Conservation (phyloP, 345 rosid genomes). For the Rubroshorea leprosula region DNA sequence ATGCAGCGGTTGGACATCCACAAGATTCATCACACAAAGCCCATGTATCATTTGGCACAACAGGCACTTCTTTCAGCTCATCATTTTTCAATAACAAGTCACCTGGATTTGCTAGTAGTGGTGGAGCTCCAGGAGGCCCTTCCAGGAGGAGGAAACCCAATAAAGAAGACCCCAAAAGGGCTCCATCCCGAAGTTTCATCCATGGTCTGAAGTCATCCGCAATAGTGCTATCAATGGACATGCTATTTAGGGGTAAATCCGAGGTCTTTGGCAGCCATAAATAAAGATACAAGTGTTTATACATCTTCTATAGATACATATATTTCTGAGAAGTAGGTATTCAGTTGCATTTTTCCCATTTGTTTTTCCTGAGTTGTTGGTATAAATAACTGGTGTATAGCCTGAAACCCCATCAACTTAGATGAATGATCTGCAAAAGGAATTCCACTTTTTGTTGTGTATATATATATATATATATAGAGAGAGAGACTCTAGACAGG, state of each 20-base stretch:
- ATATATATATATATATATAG: too few species aligned
- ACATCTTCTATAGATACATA: too few species aligned
- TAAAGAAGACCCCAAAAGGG: constrained; percentile 34
- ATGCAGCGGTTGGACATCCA: constrained; percentile 65
- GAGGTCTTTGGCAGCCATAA: constrained; percentile 42
- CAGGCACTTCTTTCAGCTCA: constrained; percentile 36
- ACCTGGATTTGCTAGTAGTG: constrained; percentile 30
- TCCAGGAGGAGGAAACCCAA: constrained; percentile 37
- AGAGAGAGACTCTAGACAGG: too few species aligned
- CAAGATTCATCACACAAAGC: constrained; percentile 36
- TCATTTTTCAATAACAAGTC: constrained; percentile 31
- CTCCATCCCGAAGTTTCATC: constrained; percentile 43
- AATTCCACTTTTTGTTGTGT: constrained; percentile 15
- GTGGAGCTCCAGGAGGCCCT: constrained; percentile 28
- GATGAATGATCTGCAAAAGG: constrained; percentile 18
- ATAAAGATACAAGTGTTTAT: constrained; percentile 17
- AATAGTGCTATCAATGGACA: constrained; percentile 46
- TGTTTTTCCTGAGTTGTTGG: constrained; percentile 18
- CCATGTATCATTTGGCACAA: constrained; percentile 34
- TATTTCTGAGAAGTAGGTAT: constrained; percentile 8
- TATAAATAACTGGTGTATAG: constrained; percentile 17
- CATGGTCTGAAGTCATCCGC: constrained; percentile 51
- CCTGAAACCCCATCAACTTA: background rate
- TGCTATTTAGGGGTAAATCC: constrained; percentile 50
- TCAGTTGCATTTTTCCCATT: constrained; percentile 13